A percentile compares a stretch with the other conserved stretches of the same genome.
Conservation (phyloP, 352 stramenopile species). For the Phytophthora tentaculata region DNA sequence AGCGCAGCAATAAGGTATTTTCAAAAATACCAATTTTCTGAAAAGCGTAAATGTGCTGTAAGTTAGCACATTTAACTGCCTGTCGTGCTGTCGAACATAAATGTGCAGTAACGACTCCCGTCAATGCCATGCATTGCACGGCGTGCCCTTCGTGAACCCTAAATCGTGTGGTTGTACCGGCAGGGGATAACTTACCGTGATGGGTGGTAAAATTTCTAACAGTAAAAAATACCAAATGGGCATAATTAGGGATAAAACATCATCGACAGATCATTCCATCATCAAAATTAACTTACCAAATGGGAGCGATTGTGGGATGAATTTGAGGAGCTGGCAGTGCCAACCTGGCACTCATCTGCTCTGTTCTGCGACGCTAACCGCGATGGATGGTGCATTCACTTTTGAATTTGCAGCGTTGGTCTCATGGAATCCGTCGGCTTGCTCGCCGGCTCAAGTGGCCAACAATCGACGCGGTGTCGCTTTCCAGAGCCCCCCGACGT, state of each 20-base stretch:
- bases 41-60: no score
- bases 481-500: slow-evolving; percentile 14
- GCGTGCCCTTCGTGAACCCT: no score
- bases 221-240: slow-evolving; percentile 23
- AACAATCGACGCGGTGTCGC: slow-evolving; percentile 17
- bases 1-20: no score
- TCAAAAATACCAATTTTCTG: no score
- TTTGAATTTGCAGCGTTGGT: slow-evolving; percentile 16
- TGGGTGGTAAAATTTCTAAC: slow-evolving; percentile 25
- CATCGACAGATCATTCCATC: no score
- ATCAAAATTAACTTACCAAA: no score
- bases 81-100: no score
- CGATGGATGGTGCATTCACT: slow-evolving; percentile 12
- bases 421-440: slow-evolving; percentile 23
- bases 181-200: slow-evolving; percentile 14
- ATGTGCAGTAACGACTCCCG: no score
- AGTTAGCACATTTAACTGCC: no score
- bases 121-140: no score
- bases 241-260: no score
- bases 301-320: slow-evolving; percentile 1
- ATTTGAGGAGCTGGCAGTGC: background rate
- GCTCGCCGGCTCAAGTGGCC: slow-evolving; percentile 12
- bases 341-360: no score
- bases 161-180: slow-evolving; percentile 12
- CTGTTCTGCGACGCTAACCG: slow-evolving; percentile 8